A percentile compares a stretch with the other conserved stretches of the same genome.
Conservation (phyloP, 2,329 filamentous ascomycete genomes). For the Penicillium sp. region DNA sequence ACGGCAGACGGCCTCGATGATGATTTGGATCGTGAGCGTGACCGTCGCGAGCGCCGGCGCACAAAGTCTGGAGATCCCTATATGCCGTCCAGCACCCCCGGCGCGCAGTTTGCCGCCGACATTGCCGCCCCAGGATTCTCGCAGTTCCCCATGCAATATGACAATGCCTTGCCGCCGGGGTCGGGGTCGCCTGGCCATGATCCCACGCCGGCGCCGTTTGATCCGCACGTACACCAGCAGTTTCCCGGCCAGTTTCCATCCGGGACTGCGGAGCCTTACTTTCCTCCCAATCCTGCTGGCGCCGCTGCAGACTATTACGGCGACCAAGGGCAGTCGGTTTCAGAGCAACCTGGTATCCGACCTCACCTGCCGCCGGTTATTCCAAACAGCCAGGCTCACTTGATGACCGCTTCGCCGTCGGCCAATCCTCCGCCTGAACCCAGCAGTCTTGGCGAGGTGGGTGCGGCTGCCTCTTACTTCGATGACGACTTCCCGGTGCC, state of each 20-base stretch:
- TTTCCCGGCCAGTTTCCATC: slow-evolving; percentile 58
- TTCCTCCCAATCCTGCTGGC: slow-evolving; percentile 50
- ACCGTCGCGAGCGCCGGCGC: slow-evolving; percentile 28
- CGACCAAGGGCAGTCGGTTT: slow-evolving; percentile 60
- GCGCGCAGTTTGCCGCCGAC: slow-evolving; percentile 31
- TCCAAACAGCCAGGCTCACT: slow-evolving; percentile 55
- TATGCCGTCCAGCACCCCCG: slow-evolving; percentile 24
- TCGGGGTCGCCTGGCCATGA: slow-evolving; percentile 23
- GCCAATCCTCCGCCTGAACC: slow-evolving; percentile 59
- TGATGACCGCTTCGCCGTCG: slow-evolving; percentile 52
- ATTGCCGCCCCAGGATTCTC: slow-evolving; percentile 32
- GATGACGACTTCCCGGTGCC: slow-evolving; percentile 18
- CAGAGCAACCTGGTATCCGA: slow-evolving; percentile 59
- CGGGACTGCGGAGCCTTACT: slow-evolving; percentile 46
- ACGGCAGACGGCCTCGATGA: slow-evolving; percentile 20
- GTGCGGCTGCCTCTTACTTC: slow-evolving; percentile 59
- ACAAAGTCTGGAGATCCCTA: slow-evolving; percentile 31
- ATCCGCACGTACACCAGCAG: slow-evolving; percentile 54
- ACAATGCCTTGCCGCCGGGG: slow-evolving; percentile 20
- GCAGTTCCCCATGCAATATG: slow-evolving; percentile 36
- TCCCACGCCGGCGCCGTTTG: slow-evolving; percentile 31
- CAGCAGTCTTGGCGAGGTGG: slow-evolving; percentile 47
- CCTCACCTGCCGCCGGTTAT: slow-evolving; percentile 53
- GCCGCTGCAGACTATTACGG: slow-evolving; percentile 61
- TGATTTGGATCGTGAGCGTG: slow-evolving; percentile 20